Base-by-base conservation (phyloP, 768 basidiomycete species). In the Auriscalpium microsporum region DNA sequence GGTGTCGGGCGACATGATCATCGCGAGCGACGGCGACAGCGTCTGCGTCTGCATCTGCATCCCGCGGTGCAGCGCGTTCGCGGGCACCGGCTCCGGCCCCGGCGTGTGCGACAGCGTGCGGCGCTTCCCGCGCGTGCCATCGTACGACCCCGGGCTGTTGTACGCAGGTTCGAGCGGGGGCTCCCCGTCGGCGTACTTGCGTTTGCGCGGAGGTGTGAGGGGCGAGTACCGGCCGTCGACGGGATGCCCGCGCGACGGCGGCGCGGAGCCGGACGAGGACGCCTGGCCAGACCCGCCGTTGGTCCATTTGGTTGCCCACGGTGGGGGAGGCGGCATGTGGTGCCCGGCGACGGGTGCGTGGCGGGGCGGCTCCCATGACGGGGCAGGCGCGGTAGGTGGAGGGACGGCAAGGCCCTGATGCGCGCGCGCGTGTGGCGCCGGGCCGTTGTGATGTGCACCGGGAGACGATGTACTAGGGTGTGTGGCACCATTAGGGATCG, bases 11-110 rank as follows among this genome's bases (percentile, higher is more conserved):
- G 82, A 82, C 45, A 83, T 75, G 62, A 84, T 78, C 74, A 82
- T 78, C 16, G 82, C 82, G 42, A 84, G 64, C 16, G 82, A 84
- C 8, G 83, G 83, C 2, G 82, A 83, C 33, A 84, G 71, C 10
- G 67, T 68, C 52, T 61, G 61, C 13, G 73, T 79, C 57, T 79
- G 9, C 69, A 70, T 52, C 66, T 71, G 54, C 68, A 64, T 7
- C 70, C 71, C 11, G 38, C 51, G 45, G 17, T 52, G 56, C 17
- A 59, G 50, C 19, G 49, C 35, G 16, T 48, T 14, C 16, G 57
- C 48, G 4, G 48, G n/a, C 1, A 56, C 48, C 4, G 60, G 62
- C 48, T 66, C 64, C 3, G 64, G 58, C 23, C 55, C 62, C 14
- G 60, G 51, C 48, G 62, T 28, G 35, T 58, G 63, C 13, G 55